phyloP scores from a whole-genome alignment of 257 asterid species.

The Schizonepeta tenuifolia region DNA sequence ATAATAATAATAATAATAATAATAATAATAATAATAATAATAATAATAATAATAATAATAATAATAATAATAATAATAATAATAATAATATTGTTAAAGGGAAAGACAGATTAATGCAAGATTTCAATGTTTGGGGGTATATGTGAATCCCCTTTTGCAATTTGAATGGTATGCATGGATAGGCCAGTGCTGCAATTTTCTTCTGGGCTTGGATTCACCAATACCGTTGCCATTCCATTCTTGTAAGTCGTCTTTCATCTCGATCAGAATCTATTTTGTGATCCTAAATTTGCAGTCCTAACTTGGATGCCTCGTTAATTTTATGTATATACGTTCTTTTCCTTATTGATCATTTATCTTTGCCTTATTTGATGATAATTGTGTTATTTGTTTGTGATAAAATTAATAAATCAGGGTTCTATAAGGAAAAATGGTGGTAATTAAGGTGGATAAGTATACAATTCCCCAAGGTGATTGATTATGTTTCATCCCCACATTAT shows the following conservation, averaged over 20 bases:
- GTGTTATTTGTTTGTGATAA: conserved; percentile 15
- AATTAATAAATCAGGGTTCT: conserved; percentile 54
- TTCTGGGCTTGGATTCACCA: conserved; percentile 90
- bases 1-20: no score
- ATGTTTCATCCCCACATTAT: conserved; percentile 92
- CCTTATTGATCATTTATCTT: no score
- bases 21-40: conserved; percentile 29
- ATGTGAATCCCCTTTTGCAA: conserved; percentile 58
- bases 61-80: conserved; percentile 13
- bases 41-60: conserved; percentile 29
- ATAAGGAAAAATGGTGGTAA: conserved; percentile 54
- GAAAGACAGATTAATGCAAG: conserved; percentile 63
- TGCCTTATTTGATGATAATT: no score
- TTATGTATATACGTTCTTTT: no score
- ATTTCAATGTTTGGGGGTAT: conserved; percentile 52
- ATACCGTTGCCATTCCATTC: conserved; percentile 71
- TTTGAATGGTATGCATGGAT: conserved; percentile 78
- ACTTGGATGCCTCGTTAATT: neutral
- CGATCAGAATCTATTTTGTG: no score
- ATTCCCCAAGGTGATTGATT: conserved; percentile 94
- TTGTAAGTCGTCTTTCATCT: conserved; percentile 49
- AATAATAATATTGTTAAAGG: conserved; percentile 59
- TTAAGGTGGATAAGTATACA: conserved; percentile 47
- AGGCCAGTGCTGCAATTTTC: conserved; percentile 73
- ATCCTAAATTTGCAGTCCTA: neutral